Percentiles rank a stretch among this genome's conserved stretches.
These are phyloP conservation scores for Arxiozyma slooffiae DNA, from an alignment of 1,139 yeast species.

Conservation along the genomic window DNA sequence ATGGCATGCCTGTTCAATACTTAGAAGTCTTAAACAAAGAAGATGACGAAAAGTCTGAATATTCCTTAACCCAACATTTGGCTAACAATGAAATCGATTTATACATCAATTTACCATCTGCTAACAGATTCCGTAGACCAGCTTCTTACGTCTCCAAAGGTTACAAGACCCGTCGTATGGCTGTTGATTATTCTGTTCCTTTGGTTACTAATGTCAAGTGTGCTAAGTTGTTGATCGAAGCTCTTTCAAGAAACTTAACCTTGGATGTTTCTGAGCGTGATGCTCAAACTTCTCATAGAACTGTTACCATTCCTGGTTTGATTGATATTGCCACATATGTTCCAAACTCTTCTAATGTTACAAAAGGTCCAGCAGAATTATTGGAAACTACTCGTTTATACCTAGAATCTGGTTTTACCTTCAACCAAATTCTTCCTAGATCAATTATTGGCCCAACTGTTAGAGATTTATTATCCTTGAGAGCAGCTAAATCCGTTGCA, in stretches of 20 bases:
- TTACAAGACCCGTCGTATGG: slow-evolving; percentile 98
- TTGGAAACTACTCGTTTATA: slow-evolving; percentile 62
- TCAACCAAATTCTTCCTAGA: slow-evolving; percentile 70
- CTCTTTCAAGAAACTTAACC: slow-evolving; percentile 59
- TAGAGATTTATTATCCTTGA: slow-evolving; percentile 54
- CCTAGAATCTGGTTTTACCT: slow-evolving; percentile 81
- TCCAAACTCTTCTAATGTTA: slow-evolving; percentile 50
- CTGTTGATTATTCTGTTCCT: slow-evolving; percentile 96
- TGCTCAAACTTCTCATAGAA: slow-evolving; percentile 83
- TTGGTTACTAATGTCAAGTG: slow-evolving; percentile 95
- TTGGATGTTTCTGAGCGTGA: slow-evolving; percentile 70
- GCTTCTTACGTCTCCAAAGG: slow-evolving; percentile 97
- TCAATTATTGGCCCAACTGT: slow-evolving; percentile 54
- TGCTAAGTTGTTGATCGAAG: slow-evolving; percentile 93
- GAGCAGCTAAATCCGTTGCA: slow-evolving; percentile 51
- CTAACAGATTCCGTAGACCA: slow-evolving; percentile 97
- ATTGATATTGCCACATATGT: slow-evolving; percentile 73
- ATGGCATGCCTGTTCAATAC: slow-evolving; percentile 86
- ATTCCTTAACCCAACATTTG: slow-evolving; percentile 89
- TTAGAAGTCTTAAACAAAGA: slow-evolving; percentile 71
- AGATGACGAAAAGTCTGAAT: slow-evolving; percentile 81
- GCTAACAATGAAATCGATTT: slow-evolving; percentile 94
- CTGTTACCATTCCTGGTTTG: slow-evolving; percentile 77
- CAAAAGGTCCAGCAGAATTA: slow-evolving; percentile 40
- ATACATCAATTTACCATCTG: slow-evolving; percentile 92